Conservation (phyloP, 805 yeast species). For the Debaryomyces tyrocola region DNA sequence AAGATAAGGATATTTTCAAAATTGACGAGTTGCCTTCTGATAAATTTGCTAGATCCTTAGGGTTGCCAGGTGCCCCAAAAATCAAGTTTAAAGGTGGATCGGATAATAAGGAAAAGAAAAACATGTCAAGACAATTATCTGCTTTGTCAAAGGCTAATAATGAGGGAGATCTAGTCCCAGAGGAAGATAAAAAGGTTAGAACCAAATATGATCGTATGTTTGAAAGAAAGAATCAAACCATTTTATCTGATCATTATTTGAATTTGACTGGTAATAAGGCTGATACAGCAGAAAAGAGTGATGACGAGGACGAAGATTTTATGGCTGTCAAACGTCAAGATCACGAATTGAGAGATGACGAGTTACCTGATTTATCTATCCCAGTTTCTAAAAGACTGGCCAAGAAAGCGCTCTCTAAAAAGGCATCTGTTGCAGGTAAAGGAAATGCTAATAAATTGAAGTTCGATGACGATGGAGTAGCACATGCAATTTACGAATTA, state of each 20-base stretch:
- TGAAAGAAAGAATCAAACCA: slow-evolving; percentile 90
- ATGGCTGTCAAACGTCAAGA: slow-evolving; percentile 76
- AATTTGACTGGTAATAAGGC: slow-evolving; percentile 57
- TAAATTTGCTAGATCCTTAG: slow-evolving; percentile 81
- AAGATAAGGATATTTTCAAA: slow-evolving; percentile 83
- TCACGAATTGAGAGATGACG: slow-evolving; percentile 66
- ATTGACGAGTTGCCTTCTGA: slow-evolving; percentile 77
- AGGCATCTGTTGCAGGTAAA: slow-evolving; percentile 57
- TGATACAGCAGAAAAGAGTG: slow-evolving; percentile 28
- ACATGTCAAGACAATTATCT: slow-evolving; percentile 70
- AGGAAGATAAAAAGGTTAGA: slow-evolving; percentile 50
- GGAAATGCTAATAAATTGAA: slow-evolving; percentile 75
- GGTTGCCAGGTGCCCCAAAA: slow-evolving; percentile 95
- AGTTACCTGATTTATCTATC: slow-evolving; percentile 56
- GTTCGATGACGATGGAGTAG: slow-evolving; percentile 92
- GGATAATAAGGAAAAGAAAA: slow-evolving; percentile 73
- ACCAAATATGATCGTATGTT: slow-evolving; percentile 96
- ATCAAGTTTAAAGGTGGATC: slow-evolving; percentile 62
- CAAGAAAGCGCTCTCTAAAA: slow-evolving; percentile 86
- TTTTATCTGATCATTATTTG: slow-evolving; percentile 83
- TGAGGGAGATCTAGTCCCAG: slow-evolving; percentile 57
- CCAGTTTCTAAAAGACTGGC: slow-evolving; percentile 82
- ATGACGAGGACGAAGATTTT: slow-evolving; percentile 68
- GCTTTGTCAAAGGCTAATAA: slow-evolving; percentile 50
- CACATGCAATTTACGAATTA: slow-evolving; percentile 89